Evolutionary conservation across 495 filamentous ascomycete genomes (phyloP), one percentile per base, ranked within the genome.

Genomic region (Neurospora tetrasperma): DNA sequence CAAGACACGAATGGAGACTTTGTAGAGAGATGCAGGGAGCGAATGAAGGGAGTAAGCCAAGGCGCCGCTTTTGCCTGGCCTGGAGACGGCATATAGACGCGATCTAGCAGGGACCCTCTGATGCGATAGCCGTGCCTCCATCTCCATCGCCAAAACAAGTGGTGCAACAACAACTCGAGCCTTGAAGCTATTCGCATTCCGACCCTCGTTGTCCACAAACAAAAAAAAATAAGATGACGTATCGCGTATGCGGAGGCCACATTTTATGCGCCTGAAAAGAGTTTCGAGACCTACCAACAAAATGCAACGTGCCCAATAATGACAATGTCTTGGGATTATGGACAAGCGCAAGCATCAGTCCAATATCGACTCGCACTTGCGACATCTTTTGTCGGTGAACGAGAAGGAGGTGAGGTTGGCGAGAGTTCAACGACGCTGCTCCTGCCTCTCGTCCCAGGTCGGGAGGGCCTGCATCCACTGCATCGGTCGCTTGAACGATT

Each of bases 401-500:
- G 27, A 35, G 54, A 27, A 31, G 27, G 54, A 66, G 23, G 54
- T 66, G 27, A 66, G 54, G 27, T 38, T 35, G 54, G 31, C 54
- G 14, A 66, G 35, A 66, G 27, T 14, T 38, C 27, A 59, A 59
- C 48, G 54, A 38, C 27, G 27, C 54, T 66, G 54, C 54, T 66
- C 27, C 54, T 66, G 14, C 48, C 48, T 27, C 23, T 9, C 40
- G 40, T 41, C 40, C 48, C 14, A 11, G 27, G 54, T 59, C 48
- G 43, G 20, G 69, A 54, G n/a, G 39, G 7, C 70, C 69, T 76
- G 72, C 77, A 72, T 62, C 69, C 48, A 66, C 54, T 38, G 27
- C 54, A 74, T 69, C 74, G 71, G 76, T 76, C 75, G 75, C 74
- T 79, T 75, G 76, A 76, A 73, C 75, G 69, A 41, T 68, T 71